phyloP scores from a whole-genome alignment of 1,284 basidiomycete genomes.

The Mycena sp. region DNA sequence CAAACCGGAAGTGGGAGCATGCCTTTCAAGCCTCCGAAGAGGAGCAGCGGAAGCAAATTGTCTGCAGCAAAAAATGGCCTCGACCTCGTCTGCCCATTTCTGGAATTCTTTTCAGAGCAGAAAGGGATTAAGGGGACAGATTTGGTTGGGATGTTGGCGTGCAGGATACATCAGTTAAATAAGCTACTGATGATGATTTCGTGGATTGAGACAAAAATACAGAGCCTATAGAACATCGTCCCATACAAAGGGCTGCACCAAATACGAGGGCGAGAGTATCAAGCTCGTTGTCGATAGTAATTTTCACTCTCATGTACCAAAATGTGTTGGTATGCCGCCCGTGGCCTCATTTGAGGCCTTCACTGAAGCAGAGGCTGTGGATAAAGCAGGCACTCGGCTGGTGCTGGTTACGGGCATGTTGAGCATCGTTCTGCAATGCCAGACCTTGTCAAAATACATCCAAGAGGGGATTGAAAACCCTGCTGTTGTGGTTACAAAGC shows the following conservation, averaged over 20 bases:
- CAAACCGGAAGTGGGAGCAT: conserved; percentile 5
- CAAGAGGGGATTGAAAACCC: conserved; percentile 25
- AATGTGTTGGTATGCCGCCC: no score
- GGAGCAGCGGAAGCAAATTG: not conserved
- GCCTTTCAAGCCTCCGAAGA: not conserved
- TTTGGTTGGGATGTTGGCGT: conserved; percentile 5
- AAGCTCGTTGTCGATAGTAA: no score
- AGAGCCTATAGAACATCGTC: no score
- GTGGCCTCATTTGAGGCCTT: no score
- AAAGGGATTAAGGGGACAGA: not conserved
- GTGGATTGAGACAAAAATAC: no score
- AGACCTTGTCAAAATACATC: conserved; percentile 11
- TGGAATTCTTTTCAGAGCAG: conserved; percentile 4
- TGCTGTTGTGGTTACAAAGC: conserved; percentile 12
- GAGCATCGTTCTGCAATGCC: not conserved
- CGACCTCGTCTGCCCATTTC: conserved; percentile 6
- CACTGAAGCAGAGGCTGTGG: no score
- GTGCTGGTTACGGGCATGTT: not conserved
- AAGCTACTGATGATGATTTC: no score
- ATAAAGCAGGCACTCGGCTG: no score
- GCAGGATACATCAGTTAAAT: conserved; percentile 1
- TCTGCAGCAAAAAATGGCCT: conserved; percentile 1
- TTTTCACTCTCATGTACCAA: no score
- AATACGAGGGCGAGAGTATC: no score
- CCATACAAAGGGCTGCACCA: no score